Evolutionary conservation across 2,329 filamentous ascomycete species (phyloP), one percentile per base, ranked within the genome.

Genomic region (Aspergillus tubingensis): DNA sequence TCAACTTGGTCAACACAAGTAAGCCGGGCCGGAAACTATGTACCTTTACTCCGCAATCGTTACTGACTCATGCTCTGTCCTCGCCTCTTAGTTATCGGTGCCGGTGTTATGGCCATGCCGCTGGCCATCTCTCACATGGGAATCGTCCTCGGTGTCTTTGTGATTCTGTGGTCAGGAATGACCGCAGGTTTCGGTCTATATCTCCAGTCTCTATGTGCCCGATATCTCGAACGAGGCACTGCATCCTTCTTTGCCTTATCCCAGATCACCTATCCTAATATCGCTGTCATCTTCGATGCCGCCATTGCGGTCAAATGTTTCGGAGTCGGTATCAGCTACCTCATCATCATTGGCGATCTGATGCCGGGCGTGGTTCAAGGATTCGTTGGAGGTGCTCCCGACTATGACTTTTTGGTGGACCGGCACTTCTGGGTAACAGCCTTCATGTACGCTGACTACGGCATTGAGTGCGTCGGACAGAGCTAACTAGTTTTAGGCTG

Each of bases 241-340:
- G 86, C 93, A 0, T 96, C 92, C 38, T 99, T 99, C 80, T 97
- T 97, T 73, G 92, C 94, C n/a, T 82, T 99, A 15, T 96, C 92
- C 13, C 94, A 99, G 76, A 86, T 99, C 64, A 98, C 95, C 5
- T 99, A 98, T 71, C 95, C 95, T 1, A 96, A 96, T 74, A 92
- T 94, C 2, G 91, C 95, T 8, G 92, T 99, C 50, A 83, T 98
- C 49, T 99, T 99, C 75, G 95, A 99, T 78, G 88, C 89, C 6
- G 95, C 95, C 5, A 99, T 99, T 73, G 92, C 94, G 11, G 88
- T 99, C 72, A 99, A 99, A 76, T 99, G 95, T 77, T 99, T 99
- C 74, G 95, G 95, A 39, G 95, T 99, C 8, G 95, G 91, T 21
- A 91, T 98, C 61, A 97, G 92, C 69, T 99, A 99, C 79, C 86